These are phyloP conservation scores for Huntiella abstrusa DNA, from an alignment of 2,329 filamentous ascomycete species.

Conservation along the genomic window DNA sequence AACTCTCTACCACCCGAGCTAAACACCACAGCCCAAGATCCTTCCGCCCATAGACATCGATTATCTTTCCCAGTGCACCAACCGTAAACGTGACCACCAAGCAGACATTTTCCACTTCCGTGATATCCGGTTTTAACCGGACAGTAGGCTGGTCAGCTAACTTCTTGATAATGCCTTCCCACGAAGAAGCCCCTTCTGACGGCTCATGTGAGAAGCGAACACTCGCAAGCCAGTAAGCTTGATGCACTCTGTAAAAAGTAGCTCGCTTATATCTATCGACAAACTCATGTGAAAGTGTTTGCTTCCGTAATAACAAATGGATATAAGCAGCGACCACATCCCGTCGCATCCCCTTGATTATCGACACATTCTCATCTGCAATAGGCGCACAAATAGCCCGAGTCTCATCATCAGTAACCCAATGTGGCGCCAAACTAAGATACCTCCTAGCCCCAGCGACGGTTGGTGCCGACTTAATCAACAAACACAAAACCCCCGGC, in stretches of 20 bases:
- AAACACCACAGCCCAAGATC: background rate
- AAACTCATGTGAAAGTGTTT: conserved; percentile 4
- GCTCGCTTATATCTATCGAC: conserved; percentile 4
- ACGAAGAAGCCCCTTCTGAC: conserved; percentile 1
- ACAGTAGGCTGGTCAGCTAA: conserved; percentile 6
- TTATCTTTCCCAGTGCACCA: conserved; percentile 4
- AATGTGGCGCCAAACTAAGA: background rate
- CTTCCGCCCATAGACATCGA: conserved; percentile 8
- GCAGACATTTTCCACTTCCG: conserved; percentile 3
- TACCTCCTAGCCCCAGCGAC: conserved; percentile 5
- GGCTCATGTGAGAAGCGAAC: conserved; percentile 3
- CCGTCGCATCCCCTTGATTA: conserved; percentile 7
- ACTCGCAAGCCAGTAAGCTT: conserved; percentile 9
- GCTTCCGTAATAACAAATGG: conserved; percentile 10
- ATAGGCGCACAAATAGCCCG: conserved; percentile 11
- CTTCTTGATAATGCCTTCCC: background rate
- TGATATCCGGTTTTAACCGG: conserved; percentile 7
- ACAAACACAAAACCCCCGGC: conserved; percentile 31
- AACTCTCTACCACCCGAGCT: conserved; percentile 5
- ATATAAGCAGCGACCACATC: conserved; percentile 11
- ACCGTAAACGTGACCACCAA: conserved; percentile 4
- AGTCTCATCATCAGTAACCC: conserved; percentile 3
- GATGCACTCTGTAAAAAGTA: conserved; percentile 10
- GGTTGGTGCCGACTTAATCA: conserved; percentile 33
- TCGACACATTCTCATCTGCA: background rate